A percentile compares a stretch with the other conserved stretches of the same genome.
These are phyloP conservation scores for Triticum turgidum DNA, from an alignment of 176 grass and related monocot species.

Conservation along the genomic window DNA sequence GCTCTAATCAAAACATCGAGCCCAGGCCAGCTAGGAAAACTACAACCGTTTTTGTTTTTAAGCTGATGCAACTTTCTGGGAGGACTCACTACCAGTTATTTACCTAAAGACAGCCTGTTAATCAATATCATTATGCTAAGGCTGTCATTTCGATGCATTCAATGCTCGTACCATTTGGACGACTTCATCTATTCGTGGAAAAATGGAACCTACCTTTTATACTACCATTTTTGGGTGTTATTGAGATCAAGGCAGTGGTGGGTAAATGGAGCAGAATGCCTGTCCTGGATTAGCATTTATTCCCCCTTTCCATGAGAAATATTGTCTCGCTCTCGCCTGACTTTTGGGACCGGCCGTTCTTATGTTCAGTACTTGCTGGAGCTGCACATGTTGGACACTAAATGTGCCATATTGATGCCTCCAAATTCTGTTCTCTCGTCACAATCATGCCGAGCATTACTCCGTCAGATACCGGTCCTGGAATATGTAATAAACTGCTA, in stretches of 20 bases:
- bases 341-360: not conserved
- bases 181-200: not conserved
- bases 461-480: slow-evolving; percentile 22
- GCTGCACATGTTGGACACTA: slow-evolving; percentile 39
- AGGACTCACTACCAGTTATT: not conserved
- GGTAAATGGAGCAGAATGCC: slow-evolving; percentile 6
- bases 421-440: not conserved
- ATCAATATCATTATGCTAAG: not conserved
- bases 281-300: slow-evolving; percentile 31
- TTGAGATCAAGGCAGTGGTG: not conserved
- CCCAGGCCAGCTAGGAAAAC: slow-evolving; percentile 41
- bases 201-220: not conserved
- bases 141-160: slow-evolving; percentile 4
- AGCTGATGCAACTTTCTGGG: slow-evolving; percentile 15
- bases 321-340: slow-evolving; percentile 25
- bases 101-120: slow-evolving; percentile 10
- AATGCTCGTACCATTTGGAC: not conserved
- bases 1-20: slow-evolving; percentile 16
- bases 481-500: slow-evolving; percentile 5
- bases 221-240: slow-evolving; percentile 9
- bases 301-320: not conserved
- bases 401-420: slow-evolving; percentile 26
- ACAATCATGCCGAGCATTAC: slow-evolving; percentile 20
- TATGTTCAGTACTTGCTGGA: slow-evolving; percentile 24
- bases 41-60: slow-evolving; percentile 19